phyloP scores from a whole-genome alignment of 306 rosid species.

The Vicia faba region DNA sequence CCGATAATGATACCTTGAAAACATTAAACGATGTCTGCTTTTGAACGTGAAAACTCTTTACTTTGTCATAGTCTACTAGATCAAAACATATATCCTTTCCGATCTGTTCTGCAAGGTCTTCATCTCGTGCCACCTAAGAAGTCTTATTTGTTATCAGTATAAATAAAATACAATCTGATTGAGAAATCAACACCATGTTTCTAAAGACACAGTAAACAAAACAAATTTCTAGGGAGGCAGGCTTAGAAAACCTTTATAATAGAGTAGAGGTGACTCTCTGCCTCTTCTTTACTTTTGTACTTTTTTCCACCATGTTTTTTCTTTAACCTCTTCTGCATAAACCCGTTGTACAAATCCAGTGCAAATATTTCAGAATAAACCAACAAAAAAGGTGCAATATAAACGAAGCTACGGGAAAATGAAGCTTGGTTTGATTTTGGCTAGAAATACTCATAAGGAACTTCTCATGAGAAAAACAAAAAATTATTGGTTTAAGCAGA shows the following conservation, averaged over 20 bases:
- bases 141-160: background rate
- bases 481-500: background rate
- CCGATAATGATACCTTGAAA: background rate
- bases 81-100: constrained; percentile 4
- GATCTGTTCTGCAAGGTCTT: background rate
- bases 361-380: background rate
- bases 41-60: background rate
- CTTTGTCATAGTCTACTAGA: background rate
- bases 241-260: background rate
- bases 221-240: background rate
- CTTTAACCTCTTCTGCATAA: background rate
- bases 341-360: background rate
- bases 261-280: background rate
- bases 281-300: background rate
- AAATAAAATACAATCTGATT: background rate
- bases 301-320: background rate
- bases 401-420: background rate
- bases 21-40: background rate
- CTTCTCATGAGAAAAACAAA: background rate
- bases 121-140: background rate
- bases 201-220: background rate
- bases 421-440: background rate
- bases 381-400: background rate
- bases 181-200: background rate
- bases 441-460: background rate